Base-by-base conservation (phyloP, 75 land plant genomes). In the Gnetum montanum region DNA sequence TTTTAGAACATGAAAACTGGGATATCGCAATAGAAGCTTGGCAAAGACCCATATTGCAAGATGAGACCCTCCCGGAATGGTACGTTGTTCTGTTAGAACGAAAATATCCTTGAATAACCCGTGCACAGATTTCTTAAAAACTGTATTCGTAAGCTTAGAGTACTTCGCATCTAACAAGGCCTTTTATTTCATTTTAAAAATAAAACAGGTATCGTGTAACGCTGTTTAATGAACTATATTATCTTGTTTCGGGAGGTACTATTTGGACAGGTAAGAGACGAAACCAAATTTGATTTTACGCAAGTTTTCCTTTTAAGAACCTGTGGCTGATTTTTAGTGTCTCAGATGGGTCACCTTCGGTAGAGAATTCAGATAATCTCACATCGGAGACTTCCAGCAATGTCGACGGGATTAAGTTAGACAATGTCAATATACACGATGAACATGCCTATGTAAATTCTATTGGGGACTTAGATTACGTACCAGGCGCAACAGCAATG, bases 231-330 rank as follows among this genome's bases (percentile, higher is more conserved):
- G 94, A 88, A 67, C 80, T 88, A 6, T 88, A 88, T 52, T 88
- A 80, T 70, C 71, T 88, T 23, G 80, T 85, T 68, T 69, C 85
- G 27, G 94, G 94, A 20, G 94, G 85, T 47, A 84, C 94, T 37
- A 46, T 88, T 23, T 88, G 94, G 94, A 88, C 94, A 65, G 94
- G 94, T 85, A 64, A 24, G 35, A n/a, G n/a, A n/a, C n/a, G n/a
- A n/a, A n/a, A n/a, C n/a, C n/a, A n/a, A n/a, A n/a, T n/a, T 2
- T 4, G 3, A 59, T 3, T n/a, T n/a, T n/a, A n/a, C n/a, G n/a
- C n/a, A n/a, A n/a, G n/a, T n/a, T n/a, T n/a, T n/a, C n/a, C n/a
- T n/a, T n/a, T n/a, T n/a, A n/a, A n/a, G n/a, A n/a, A n/a, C n/a
- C n/a, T n/a, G n/a, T n/a, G n/a, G n/a, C n/a, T n/a, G n/a, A n/a